Base-by-base conservation (phyloP, 352 stramenopile genomes). In the Discostella stelligera region DNA sequence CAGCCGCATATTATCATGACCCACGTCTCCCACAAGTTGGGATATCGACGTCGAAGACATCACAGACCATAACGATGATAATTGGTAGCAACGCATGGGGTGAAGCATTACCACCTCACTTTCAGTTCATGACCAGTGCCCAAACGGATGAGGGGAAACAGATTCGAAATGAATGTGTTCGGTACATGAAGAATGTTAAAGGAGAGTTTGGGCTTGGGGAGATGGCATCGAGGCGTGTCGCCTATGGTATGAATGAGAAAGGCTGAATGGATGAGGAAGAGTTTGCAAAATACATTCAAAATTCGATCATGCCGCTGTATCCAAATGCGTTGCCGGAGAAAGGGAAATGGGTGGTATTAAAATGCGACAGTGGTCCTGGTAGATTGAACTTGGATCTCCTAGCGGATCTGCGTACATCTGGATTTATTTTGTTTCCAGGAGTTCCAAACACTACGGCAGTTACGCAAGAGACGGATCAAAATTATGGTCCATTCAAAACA, bases 381-480 rank as follows among this genome's bases (percentile, higher is more conserved):
- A 25, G 65, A 53, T 13, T 50, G 5, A 44, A 66, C 10, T 0
- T 48, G 10, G 23, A 66, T 14, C 30, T 66, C 37, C 65, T 73
- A 2, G 27, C 27, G 5, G 27, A 32, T 32, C 27, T 32, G 2
- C 5, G 27, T 32, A 32, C 27, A 6, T 32, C 13, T 46, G 65
- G 65, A 1, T 53, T 73, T 18, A 50, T 50, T 48, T 53, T 73
- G 4, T 73, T 55, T 32, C 50, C 50, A 7, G 65, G 65, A 2
- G 11, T 73, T 8, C 49, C 50, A n/a, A 73, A 73, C 50, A 73
- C 65, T 11, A 66, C 65, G 23, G 52, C 32, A 53, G 54, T 32
- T 2, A 32, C 27, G 2, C 27, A 32, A 32, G 27, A 32, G 27
- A 32, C 27, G 27, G 27, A 32, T 5, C 27, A 32, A 5, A 71